Evolutionary conservation across 2,329 filamentous ascomycete species (phyloP).

Genomic region (Aspergillus sojae): DNA sequence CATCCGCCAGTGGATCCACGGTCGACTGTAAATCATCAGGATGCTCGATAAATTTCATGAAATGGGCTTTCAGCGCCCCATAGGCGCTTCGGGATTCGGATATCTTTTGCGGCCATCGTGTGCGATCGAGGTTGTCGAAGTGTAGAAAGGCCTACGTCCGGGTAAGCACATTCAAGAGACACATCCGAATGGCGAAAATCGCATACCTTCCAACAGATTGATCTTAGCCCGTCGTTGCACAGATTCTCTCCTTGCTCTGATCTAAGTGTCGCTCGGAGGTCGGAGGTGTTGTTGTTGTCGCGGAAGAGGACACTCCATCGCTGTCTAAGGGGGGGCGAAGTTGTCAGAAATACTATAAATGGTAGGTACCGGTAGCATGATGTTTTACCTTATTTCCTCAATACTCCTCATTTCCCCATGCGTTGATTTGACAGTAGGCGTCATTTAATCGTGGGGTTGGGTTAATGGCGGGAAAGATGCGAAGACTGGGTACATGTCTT

Average conservation of each 20-base stretch:
- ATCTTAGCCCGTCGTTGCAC: slow-evolving; percentile 74
- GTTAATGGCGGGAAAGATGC: slow-evolving; percentile 9
- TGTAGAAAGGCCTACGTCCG: slow-evolving; percentile 72
- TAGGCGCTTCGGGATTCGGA: slow-evolving; percentile 74
- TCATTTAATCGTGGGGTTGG: neutral
- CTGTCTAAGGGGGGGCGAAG: slow-evolving; percentile 48
- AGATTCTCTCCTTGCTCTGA: slow-evolving; percentile 62
- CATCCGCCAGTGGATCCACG: slow-evolving; percentile 84
- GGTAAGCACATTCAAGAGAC: slow-evolving; percentile 21
- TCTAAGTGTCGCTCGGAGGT: slow-evolving; percentile 67
- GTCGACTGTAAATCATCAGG: slow-evolving; percentile 76
- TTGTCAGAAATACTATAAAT: neutral
- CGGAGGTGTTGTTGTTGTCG: slow-evolving; percentile 57
- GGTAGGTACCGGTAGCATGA: neutral
- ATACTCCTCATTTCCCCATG: slow-evolving; percentile 55
- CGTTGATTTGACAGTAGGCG: slow-evolving; percentile 3
- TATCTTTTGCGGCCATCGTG: slow-evolving; percentile 70
- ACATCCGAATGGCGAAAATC: slow-evolving; percentile 1
- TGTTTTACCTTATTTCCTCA: slow-evolving; percentile 55
- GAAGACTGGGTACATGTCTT: neutral
- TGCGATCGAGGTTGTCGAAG: slow-evolving; percentile 66
- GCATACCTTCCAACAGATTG: slow-evolving; percentile 85
- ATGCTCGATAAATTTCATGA: slow-evolving; percentile 80
- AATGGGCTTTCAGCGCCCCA: slow-evolving; percentile 68
- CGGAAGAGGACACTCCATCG: slow-evolving; percentile 69